Percentiles rank a stretch among this genome's conserved stretches.
phyloP scores from a whole-genome alignment of 1,284 basidiomycete species.

The Trichosporon sp. region DNA sequence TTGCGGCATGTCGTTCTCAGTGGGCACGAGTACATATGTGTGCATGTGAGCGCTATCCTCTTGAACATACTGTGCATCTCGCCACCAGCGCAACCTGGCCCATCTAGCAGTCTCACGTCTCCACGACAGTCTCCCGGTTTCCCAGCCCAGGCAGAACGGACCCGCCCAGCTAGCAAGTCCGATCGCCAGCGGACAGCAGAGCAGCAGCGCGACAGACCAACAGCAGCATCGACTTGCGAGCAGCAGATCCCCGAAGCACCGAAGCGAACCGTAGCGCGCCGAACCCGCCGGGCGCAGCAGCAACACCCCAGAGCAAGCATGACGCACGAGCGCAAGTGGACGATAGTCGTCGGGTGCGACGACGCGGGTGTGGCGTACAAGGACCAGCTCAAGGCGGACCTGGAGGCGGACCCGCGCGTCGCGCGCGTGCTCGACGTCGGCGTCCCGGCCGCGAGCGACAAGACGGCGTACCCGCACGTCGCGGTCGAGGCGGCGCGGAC shows the following conservation, averaged over 20 bases:
- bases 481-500: slow-evolving; percentile 50
- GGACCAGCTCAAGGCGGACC: slow-evolving; percentile 31
- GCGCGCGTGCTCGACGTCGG: slow-evolving; percentile 42
- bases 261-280: not conserved
- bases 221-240: no score
- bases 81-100: no score
- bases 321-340: slow-evolving; percentile 8
- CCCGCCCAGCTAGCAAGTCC: no score
- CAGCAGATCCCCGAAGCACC: not conserved
- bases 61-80: no score
- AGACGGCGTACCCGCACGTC: slow-evolving; percentile 52
- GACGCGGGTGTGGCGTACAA: slow-evolving; percentile 44
- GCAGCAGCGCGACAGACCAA: no score
- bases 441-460: slow-evolving; percentile 29
- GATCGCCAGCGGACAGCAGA: no score
- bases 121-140: no score
- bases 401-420: slow-evolving; percentile 40
- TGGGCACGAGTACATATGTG: no score
- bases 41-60: no score
- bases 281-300: not conserved
- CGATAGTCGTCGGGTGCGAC: slow-evolving; percentile 42
- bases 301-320: not conserved
- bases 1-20: no score
- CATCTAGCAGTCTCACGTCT: no score
- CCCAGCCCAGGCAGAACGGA: no score